phyloP scores from a whole-genome alignment of 2,329 filamentous ascomycete genomes.

The Mariannaea sp. region DNA sequence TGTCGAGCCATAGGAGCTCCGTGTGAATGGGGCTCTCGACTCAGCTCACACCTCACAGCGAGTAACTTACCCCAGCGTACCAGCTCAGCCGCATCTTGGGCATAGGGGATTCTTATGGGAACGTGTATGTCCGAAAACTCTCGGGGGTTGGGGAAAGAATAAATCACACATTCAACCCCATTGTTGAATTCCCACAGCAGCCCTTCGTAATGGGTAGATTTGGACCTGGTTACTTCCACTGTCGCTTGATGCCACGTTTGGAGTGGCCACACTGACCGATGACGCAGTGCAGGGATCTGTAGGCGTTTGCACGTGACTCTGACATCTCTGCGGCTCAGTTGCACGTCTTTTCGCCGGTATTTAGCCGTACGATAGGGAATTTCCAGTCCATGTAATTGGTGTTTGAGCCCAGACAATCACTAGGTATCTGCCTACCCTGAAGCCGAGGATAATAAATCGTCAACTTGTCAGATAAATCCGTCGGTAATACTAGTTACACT shows the following conservation, averaged over 20 bases:
- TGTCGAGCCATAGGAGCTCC: constrained; percentile 28
- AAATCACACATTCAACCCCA: constrained; percentile 33
- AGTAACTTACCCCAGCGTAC: constrained; percentile 62
- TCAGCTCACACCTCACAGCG: constrained; percentile 22
- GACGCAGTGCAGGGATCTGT: constrained; percentile 33
- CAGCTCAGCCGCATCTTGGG: constrained; percentile 62
- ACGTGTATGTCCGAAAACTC: constrained; percentile 15
- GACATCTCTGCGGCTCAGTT: constrained; percentile 10
- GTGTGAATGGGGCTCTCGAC: constrained; percentile 26
- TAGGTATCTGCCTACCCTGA: constrained; percentile 25
- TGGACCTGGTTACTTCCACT: constrained; percentile 9
- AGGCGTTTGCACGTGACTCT: constrained; percentile 30
- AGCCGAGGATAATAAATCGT: constrained; percentile 7
- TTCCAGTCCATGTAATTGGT: constrained; percentile 11
- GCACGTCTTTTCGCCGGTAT: too few relatives aligned
- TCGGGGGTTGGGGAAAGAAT: constrained; percentile 5
- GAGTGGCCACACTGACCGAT: constrained; percentile 31
- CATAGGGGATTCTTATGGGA: constrained; percentile 33
- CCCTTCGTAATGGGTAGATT: constrained; percentile 14
- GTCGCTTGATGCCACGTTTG: constrained; percentile 39
- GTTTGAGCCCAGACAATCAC: neutral
- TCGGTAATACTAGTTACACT: neutral
- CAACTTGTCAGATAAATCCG: neutral
- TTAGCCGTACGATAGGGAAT: too few relatives aligned
- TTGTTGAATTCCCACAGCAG: constrained; percentile 23